phyloP scores from a whole-genome alignment of 2,329 filamentous ascomycete species.

The Diatrype stigma region DNA sequence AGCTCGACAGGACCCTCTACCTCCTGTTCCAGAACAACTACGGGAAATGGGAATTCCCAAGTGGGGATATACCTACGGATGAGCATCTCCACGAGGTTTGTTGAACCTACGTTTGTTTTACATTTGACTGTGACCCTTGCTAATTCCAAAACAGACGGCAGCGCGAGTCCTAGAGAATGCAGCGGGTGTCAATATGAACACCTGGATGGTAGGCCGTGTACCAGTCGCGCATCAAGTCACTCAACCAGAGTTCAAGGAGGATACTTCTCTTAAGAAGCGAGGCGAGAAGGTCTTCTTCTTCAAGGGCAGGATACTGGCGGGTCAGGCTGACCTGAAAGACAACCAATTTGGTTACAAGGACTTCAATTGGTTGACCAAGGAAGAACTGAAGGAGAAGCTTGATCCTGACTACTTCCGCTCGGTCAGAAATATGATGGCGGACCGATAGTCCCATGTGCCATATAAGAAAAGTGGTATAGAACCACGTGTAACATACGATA shows the following conservation, averaged over 20 bases:
- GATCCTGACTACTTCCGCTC: conserved; percentile 65
- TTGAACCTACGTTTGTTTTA: conserved; percentile 13
- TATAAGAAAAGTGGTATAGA: not conserved
- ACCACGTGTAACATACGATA: conserved; percentile 16
- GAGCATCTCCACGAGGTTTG: conserved; percentile 82
- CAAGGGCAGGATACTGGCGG: conserved; percentile 94
- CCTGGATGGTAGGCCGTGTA: conserved; percentile 89
- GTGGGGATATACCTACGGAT: conserved; percentile 60
- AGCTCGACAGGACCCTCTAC: conserved; percentile 80
- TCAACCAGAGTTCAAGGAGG: conserved; percentile 43
- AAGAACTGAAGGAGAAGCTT: conserved; percentile 73
- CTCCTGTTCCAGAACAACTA: conserved; percentile 72
- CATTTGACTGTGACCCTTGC: conserved; percentile 11
- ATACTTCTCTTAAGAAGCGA: conserved; percentile 38
- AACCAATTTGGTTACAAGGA: conserved; percentile 73
- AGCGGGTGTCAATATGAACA: conserved; percentile 95
- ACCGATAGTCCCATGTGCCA: conserved; percentile 49
- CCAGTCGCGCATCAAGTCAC: conserved; percentile 76
- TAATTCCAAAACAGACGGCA: conserved; percentile 58
- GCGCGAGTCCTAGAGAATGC: conserved; percentile 72
- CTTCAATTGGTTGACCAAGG: conserved; percentile 89
- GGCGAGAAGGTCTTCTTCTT: conserved; percentile 92
- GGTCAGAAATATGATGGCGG: conserved; percentile 79
- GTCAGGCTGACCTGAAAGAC: conserved; percentile 75
- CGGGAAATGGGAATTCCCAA: conserved; percentile 78